Percentiles rank a stretch among this genome's conserved stretches.
Evolutionary conservation across 352 stramenopile species (phyloP).

Genomic region (Elongisporangium undulatum): DNA sequence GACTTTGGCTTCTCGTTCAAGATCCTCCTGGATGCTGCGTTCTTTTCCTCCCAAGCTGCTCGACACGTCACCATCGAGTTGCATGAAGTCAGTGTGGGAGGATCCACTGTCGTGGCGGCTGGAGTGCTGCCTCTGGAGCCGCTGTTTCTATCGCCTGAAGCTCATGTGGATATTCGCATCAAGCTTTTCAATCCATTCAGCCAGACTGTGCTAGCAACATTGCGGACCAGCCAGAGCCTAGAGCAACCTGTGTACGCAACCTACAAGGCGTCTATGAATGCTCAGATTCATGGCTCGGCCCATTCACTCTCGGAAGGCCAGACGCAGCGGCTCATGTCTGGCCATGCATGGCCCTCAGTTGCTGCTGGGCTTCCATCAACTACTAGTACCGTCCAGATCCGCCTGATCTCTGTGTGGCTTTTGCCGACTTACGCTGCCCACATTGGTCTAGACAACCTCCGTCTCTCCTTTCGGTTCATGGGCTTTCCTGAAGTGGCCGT

Average conservation of each 20-base stretch:
- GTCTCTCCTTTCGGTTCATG: slow-evolving; percentile 13
- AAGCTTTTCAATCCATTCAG: slow-evolving; percentile 15
- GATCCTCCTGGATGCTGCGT: slow-evolving; percentile 13
- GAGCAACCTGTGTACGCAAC: slow-evolving; percentile 8
- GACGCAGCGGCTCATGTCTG: neutral
- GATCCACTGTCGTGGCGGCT: slow-evolving; percentile 9
- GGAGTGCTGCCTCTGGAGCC: slow-evolving; percentile 4
- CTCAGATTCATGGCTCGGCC: neutral
- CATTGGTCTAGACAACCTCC: neutral
- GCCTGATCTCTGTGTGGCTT: neutral
- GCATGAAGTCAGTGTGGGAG: slow-evolving; percentile 7
- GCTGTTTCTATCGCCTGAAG: slow-evolving; percentile 16
- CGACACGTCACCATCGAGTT: slow-evolving; percentile 18
- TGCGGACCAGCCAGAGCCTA: slow-evolving; percentile 5
- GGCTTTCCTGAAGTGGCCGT: slow-evolving; percentile 8
- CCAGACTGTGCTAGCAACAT: slow-evolving; percentile 4
- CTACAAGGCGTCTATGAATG: slow-evolving; percentile 5
- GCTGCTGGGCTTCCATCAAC: neutral
- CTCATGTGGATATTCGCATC: neutral
- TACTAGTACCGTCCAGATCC: neutral
- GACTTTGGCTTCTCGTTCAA: slow-evolving; percentile 35
- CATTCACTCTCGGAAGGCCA: neutral
- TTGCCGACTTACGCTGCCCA: neutral
- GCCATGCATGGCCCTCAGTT: neutral
- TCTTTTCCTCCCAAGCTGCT: slow-evolving; percentile 14